phyloP scores from a whole-genome alignment of 805 yeast species.

The Vanderwaltozyma verrucispora region DNA sequence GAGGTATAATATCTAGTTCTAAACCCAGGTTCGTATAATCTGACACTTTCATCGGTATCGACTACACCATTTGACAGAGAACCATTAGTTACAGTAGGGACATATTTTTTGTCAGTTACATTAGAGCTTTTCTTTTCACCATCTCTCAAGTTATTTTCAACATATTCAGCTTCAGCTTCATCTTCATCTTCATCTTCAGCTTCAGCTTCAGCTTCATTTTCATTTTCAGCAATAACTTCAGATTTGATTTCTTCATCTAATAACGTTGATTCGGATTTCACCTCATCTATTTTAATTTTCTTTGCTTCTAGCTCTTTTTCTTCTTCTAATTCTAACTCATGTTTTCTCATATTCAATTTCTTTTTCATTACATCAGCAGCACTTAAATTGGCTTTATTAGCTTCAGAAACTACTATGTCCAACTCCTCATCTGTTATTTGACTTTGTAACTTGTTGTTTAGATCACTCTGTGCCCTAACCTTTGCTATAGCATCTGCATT shows the following conservation, averaged over 20 bases:
- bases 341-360: slow-evolving; percentile 24
- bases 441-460: slow-evolving; percentile 16
- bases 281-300: slow-evolving; percentile 14
- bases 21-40: slow-evolving; percentile 83
- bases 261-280: neutral
- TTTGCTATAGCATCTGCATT: slow-evolving; percentile 60
- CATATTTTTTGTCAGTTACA: neutral
- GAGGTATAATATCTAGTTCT: slow-evolving; percentile 65
- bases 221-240: slow-evolving; percentile 15
- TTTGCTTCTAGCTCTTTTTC: slow-evolving; percentile 6
- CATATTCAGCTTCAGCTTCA: slow-evolving; percentile 10
- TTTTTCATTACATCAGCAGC: slow-evolving; percentile 38
- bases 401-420: slow-evolving; percentile 25
- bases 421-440: slow-evolving; percentile 23
- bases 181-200: slow-evolving; percentile 8
- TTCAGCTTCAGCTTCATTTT: slow-evolving; percentile 11
- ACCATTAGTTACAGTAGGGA: slow-evolving; percentile 18
- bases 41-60: slow-evolving; percentile 44
- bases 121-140: slow-evolving; percentile 5
- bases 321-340: slow-evolving; percentile 18
- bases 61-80: slow-evolving; percentile 27
- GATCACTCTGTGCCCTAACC: slow-evolving; percentile 34
- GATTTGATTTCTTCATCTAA: slow-evolving; percentile 18
- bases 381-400: slow-evolving; percentile 32
- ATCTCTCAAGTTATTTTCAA: slow-evolving; percentile 13